Conservation (phyloP, 75 land plant genomes). For the Isoetes taiwanensis region DNA sequence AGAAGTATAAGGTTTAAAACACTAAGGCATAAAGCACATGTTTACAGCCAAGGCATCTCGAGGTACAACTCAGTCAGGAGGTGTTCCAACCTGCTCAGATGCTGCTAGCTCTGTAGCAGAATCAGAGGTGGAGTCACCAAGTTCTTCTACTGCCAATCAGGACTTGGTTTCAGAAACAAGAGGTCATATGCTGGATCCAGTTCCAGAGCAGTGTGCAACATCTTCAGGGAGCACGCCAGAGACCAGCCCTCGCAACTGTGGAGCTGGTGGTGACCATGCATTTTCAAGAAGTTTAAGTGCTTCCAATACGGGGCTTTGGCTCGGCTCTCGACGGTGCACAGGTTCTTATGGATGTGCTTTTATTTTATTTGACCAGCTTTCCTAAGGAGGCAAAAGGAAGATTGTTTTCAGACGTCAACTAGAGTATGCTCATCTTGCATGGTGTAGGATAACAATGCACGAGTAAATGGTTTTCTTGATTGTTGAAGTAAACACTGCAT, state of each 20-base stretch:
- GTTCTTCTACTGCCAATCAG: constrained; percentile 1
- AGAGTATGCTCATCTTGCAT: too few relatives aligned
- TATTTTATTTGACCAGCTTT: too few relatives aligned
- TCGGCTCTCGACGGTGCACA: constrained; percentile 59
- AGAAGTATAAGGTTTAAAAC: too few relatives aligned
- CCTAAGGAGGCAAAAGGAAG: too few relatives aligned
- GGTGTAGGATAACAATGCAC: too few relatives aligned
- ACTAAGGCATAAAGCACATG: too few relatives aligned
- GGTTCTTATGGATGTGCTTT: too few relatives aligned
- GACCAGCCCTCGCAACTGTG: constrained; percentile 8
- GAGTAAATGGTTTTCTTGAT: neutral
- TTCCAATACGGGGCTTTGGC: constrained; percentile 26
- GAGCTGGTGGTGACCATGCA: constrained; percentile 11
- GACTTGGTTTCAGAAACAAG: too few relatives aligned
- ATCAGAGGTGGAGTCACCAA: neutral
- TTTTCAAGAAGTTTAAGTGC: neutral
- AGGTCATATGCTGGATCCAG: neutral
- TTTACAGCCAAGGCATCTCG: constrained; percentile 7
- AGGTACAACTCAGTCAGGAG: too few relatives aligned
- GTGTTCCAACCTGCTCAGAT: neutral
- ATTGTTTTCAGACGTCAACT: too few relatives aligned
- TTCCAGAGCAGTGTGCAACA: constrained; percentile 9
- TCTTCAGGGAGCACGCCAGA: constrained; percentile 14
- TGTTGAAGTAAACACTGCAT: neutral
- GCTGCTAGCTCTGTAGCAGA: neutral